Base-by-base conservation (phyloP, 192 early-diverging fungal species). In the Diversispora epigaea region DNA sequence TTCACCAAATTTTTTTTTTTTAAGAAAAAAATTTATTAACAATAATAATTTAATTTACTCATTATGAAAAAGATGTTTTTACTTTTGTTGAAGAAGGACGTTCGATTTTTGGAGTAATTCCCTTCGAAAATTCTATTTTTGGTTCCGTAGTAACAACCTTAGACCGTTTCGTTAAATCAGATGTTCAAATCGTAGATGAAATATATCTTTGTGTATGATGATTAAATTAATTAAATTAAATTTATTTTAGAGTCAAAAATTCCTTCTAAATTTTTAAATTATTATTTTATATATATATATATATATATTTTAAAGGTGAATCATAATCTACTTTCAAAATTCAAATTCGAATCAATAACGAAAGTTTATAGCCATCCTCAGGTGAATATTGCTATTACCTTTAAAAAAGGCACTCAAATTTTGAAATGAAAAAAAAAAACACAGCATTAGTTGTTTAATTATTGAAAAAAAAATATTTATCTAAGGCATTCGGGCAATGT, bases 111-210 rank as follows among this genome's bases (percentile, higher is more conserved):
- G 95, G 95, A 6, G 80, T 98, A 66, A 91, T 98, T 5, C 97
- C 97, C 3, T 94, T 95, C 79, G 97, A 98, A 79, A 98, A 98
- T 82, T 97, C 96, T 9, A 93, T 90, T 19, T 89, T 86, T 82
- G 96, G 96, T 49, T 87, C 87, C 11, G 96, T 98, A 4, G 87
- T 90, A 7, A 82, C 91, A 61, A 95, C 96, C 0, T 81, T 98
- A 19, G 95, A 98, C 76, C 78, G 83, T 58, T 91, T 96, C 73
- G 81, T 92, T 47, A 80, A 86, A 32, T 84, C 84, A 19, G 80
- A 89, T 55, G 80, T 91, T 45, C 84, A 88, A 82, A 92, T 96
- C 58, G 82, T 90, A 14, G 93, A 89, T 0, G 93, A 97, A 76
- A 85, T 87, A 12, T 96, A 93, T 80, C 81, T 98, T 61, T 84